Conservation (phyloP, 2,329 filamentous ascomycete species). For the Talaromyces sp. region DNA sequence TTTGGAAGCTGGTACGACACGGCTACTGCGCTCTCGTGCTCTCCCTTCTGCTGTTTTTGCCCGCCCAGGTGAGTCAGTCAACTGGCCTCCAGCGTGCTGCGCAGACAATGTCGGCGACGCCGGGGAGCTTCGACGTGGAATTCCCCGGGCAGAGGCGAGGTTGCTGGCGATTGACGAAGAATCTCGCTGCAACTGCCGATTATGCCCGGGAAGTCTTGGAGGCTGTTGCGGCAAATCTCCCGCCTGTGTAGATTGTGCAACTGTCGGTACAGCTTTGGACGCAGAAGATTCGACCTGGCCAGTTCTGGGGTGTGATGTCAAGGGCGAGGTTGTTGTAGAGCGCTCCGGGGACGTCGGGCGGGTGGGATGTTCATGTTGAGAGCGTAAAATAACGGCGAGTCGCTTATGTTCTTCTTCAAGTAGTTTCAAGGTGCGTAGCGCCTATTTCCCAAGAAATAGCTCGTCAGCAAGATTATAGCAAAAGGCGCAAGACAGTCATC, state of each 20-base stretch:
- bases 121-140: conserved; percentile 61
- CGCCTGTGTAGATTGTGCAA: conserved; percentile 22
- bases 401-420: conserved; percentile 84
- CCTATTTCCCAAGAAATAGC: conserved; percentile 43
- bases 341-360: conserved; percentile 15
- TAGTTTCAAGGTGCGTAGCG: conserved; percentile 74
- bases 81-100: conserved; percentile 66
- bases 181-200: conserved; percentile 58
- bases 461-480: not conserved
- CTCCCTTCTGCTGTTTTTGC: conserved; percentile 27
- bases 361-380: conserved; percentile 55
- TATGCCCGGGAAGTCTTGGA: conserved; percentile 34
- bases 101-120: conserved; percentile 69
- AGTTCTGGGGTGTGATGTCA: conserved; percentile 16
- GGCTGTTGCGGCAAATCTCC: conserved; percentile 21
- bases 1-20: conserved; percentile 19
- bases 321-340: conserved; percentile 11
- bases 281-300: conserved; percentile 13
- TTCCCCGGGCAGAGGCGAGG: conserved; percentile 78
- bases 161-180: conserved; percentile 85
- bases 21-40: conserved; percentile 23
- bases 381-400: conserved; percentile 75
- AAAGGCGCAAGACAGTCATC: not conserved
- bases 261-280: conserved; percentile 20
- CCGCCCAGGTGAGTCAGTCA: conserved; percentile 54